These are phyloP conservation scores for Rhipidocladum racemiflorum DNA, from an alignment of 176 grass and related monocot genomes.

Conservation along the genomic window DNA sequence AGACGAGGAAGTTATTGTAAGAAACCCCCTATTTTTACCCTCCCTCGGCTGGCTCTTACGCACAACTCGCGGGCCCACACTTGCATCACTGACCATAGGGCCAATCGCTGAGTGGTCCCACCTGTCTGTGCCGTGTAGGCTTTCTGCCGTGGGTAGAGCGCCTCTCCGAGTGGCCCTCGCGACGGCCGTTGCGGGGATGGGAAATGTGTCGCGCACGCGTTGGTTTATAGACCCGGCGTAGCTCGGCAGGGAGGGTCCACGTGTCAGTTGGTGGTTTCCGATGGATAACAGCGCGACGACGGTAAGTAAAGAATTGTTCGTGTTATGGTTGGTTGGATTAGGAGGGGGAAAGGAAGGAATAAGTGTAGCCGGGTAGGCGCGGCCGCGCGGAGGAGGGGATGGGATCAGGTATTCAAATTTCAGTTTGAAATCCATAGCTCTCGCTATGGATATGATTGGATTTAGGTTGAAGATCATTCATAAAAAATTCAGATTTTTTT, in stretches of 20 bases:
- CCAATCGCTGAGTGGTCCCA: not conserved
- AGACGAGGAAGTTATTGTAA: not conserved
- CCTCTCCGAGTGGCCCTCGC: not conserved
- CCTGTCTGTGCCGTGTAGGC: not conserved
- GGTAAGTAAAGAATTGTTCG: conserved; percentile 15
- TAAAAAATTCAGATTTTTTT: too few species aligned
- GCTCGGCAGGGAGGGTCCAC: not conserved
- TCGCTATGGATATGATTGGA: too few species aligned
- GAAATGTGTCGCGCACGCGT: not conserved
- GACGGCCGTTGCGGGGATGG: not conserved
- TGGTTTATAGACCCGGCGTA: not conserved
- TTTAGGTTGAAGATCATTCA: too few species aligned
- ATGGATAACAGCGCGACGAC: not conserved
- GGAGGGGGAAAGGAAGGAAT: conserved; percentile 14
- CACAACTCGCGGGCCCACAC: not conserved
- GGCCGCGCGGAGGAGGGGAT: not conserved
- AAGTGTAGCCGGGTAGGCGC: too few species aligned
- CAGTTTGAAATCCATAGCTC: too few species aligned
- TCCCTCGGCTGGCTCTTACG: too few species aligned
- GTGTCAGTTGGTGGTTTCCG: not conserved
- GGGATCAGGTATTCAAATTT: too few species aligned
- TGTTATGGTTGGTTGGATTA: not conserved
- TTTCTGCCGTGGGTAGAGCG: not conserved
- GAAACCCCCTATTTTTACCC: not conserved
- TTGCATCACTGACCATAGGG: not conserved